phyloP scores from a whole-genome alignment of 306 rosid species.

The Prunus armeniaca region DNA sequence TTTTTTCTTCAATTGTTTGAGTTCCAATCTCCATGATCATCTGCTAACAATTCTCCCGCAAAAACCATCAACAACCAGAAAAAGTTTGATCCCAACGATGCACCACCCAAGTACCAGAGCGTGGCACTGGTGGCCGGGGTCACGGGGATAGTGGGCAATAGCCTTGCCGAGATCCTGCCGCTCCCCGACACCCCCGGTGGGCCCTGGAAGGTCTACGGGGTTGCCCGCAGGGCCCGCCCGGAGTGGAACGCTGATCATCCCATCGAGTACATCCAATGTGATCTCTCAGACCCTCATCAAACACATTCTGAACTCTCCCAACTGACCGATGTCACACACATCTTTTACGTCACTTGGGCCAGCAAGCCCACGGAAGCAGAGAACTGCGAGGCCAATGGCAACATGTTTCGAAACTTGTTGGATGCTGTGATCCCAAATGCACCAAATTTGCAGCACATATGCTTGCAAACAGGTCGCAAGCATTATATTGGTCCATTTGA shows the following conservation, averaged over 20 bases:
- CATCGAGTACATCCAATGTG: conserved; percentile 57
- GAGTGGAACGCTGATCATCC: conserved; percentile 55
- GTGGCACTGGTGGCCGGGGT: conserved; percentile 47
- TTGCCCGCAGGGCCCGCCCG: conserved; percentile 52
- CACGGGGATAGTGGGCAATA: conserved; percentile 48
- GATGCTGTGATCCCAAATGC: conserved; percentile 56
- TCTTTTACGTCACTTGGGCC: conserved; percentile 58
- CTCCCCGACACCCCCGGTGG: conserved; percentile 64
- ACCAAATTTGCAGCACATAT: conserved; percentile 50
- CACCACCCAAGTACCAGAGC: conserved; percentile 16
- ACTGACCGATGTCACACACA: conserved; percentile 52
- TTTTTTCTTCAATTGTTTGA: not conserved
- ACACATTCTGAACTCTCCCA: conserved; percentile 45
- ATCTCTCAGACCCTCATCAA: conserved; percentile 42
- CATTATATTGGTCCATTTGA: conserved; percentile 52
- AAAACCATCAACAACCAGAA: conserved; percentile 13
- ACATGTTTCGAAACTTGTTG: conserved; percentile 50
- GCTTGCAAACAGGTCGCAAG: conserved; percentile 55
- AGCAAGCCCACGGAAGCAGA: conserved; percentile 37
- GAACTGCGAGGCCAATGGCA: conserved; percentile 47
- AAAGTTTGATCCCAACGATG: not conserved
- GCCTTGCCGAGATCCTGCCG: conserved; percentile 65
- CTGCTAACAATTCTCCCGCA: not conserved
- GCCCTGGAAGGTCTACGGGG: conserved; percentile 65
- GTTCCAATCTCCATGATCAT: not conserved